phyloP scores from a whole-genome alignment of 768 basidiomycete genomes.

The Chlorophyllum brunneum region DNA sequence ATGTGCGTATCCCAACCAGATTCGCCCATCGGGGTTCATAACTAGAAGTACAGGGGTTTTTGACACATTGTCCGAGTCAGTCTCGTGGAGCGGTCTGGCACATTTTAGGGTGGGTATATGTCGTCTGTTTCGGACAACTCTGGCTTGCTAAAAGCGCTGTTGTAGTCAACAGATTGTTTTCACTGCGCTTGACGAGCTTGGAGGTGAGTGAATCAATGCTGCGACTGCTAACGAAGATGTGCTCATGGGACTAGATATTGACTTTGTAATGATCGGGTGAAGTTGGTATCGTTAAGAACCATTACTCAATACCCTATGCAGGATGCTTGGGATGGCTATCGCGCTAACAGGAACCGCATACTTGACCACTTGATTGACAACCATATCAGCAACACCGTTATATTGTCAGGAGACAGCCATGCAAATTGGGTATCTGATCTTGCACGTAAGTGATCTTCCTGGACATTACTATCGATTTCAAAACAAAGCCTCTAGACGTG shows the following conservation, averaged over 20 bases:
- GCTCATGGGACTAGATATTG: background rate
- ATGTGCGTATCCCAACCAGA: conserved; percentile 27
- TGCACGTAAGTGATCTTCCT: conserved; percentile 26
- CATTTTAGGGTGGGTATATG: conserved; percentile 39
- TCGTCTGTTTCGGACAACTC: too few species aligned
- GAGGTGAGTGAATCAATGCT: background rate
- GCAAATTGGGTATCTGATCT: conserved; percentile 61
- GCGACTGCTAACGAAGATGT: too few species aligned
- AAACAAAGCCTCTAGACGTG: conserved; percentile 28
- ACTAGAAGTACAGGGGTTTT: conserved; percentile 34
- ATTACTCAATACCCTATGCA: conserved; percentile 16
- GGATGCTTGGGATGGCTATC: conserved; percentile 61
- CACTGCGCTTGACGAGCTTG: conserved; percentile 33
- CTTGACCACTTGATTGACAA: conserved; percentile 40
- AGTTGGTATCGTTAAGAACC: too few species aligned
- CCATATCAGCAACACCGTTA: conserved; percentile 48
- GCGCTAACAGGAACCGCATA: conserved; percentile 48
- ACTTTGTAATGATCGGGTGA: background rate
- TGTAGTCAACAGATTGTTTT: conserved; percentile 55
- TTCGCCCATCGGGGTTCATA: background rate
- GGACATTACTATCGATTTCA: background rate
- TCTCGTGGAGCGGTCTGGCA: conserved; percentile 50
- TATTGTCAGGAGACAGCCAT: conserved; percentile 61
- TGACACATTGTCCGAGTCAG: conserved; percentile 40
- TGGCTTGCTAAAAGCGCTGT: too few species aligned